Base-by-base conservation (phyloP, 371 early-diverging fungal species). In the Circinella minor region DNA sequence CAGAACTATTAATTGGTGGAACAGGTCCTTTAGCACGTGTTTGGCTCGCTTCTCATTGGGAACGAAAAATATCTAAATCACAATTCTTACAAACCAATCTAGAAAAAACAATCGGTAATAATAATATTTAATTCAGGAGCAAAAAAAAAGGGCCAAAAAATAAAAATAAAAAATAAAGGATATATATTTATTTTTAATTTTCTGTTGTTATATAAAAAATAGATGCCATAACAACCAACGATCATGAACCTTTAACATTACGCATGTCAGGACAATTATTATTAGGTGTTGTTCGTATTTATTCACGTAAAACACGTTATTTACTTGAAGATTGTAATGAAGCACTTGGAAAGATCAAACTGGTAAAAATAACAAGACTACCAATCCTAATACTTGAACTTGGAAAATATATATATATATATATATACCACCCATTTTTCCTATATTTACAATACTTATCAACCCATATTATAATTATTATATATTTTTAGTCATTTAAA, bases 1-100 rank as follows among this genome's bases (percentile, higher is more conserved):
- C 57, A 27, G 65, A 82, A 70, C 79, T 76, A 54, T 55, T 79
- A 46, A 86, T 95, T 55, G 82, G 89, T 65, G 94, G 92, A 71
- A 94, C 94, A 84, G 98, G 98, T 14, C 92, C 96, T 55, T 87
- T 99, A 67, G 94, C 97, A 71, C 94, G 94, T 76, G 95, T 98
- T 57, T 99, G 99, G 99, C 89, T 99, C 36, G 99, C 99, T 18
- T 95, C 98, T 46, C 97, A 98, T 76, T 94, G 93, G 92, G 99
- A 99, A 81, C 89, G 92, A 73, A 98, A 98, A 89, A 85, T 99
- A 59, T 93, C 92, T 71, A 99, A 99, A 81, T 82, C 91, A 4
- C 98, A 98, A 84, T 91, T 98, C 65, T 79, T 96, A 43, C 95
- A 95, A 69, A 93, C 98, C 37, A 94, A 95, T 81, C 89, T 99